Conservation (phyloP, 2,329 filamentous ascomycete species). For the Cladosporium phlei region DNA sequence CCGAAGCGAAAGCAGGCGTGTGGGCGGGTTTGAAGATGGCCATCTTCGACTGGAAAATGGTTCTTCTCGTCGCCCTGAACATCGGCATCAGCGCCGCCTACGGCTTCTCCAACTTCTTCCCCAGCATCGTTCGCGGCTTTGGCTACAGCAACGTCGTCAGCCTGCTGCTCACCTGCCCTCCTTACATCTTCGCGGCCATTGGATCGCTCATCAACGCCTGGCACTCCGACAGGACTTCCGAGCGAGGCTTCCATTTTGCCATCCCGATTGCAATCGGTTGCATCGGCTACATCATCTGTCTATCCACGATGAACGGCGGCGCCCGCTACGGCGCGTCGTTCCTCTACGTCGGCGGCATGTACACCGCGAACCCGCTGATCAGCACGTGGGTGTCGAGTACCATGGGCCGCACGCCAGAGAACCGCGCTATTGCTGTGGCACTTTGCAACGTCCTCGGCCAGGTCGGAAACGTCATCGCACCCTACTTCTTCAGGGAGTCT, state of each 20-base stretch:
- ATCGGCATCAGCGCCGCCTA: conserved; percentile 6
- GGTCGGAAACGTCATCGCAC: conserved; percentile 39
- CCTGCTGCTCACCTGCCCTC: conserved; percentile 32
- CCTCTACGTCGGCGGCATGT: conserved; percentile 32
- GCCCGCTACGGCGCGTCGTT: conserved; percentile 30
- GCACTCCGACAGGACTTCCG: conserved; percentile 36
- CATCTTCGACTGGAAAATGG: conserved; percentile 10
- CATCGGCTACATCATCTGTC: conserved; percentile 8
- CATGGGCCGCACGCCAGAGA: conserved; percentile 36
- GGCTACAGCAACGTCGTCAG: conserved; percentile 31
- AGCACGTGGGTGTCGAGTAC: conserved; percentile 35
- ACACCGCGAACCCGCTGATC: conserved; percentile 34
- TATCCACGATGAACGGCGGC: conserved; percentile 5
- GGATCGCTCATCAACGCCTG: conserved; percentile 31
- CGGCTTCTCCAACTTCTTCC: conserved; percentile 12
- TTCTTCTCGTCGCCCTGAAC: conserved; percentile 4
- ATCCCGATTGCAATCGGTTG: conserved; percentile 1
- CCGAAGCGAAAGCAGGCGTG: conserved; percentile 39
- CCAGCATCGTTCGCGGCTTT: conserved; percentile 22
- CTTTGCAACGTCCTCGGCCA: conserved; percentile 37
- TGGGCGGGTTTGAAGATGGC: conserved; percentile 11
- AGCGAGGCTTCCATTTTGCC: conserved; percentile 34
- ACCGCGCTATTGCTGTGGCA: conserved; percentile 34
- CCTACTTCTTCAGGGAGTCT: conserved; percentile 33
- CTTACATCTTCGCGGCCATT: conserved; percentile 23